Base-by-base conservation (phyloP, 768 basidiomycete genomes). In the Suillus ampliporus region DNA sequence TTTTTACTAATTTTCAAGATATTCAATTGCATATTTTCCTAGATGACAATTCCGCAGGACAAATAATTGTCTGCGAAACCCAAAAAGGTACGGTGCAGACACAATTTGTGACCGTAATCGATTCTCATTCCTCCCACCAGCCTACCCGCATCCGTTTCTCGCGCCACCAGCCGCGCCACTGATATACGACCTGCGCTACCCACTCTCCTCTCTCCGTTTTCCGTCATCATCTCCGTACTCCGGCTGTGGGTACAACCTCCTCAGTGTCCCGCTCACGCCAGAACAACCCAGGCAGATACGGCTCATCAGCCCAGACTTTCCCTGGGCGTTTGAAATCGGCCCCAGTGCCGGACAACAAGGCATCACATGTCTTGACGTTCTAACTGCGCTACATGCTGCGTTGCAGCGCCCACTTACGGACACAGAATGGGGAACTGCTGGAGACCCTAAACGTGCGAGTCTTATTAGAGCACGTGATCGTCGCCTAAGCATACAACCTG, bases 281-380 rank as follows among this genome's bases (percentile, higher is more conserved):
- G 31, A 47, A 19, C 10, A n/a, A 9, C 61, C 63, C 2, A 50
- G n/a, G 6, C 44, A 41, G 14, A 56, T 64, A 34, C 43, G 61
- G 6, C 11, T 64, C 9, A 62, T 62, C 15, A 62, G 61, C 52
- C 31, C 13, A 13, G 37, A 62, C 3, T 64, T 62, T 28, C 63
- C 63, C 1, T 64, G 63, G 63, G 41, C 52, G 5, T 64, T 64
- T 40, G 37, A 64, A 15, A 23, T 62, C 10, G 23, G 28, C 43
- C 26, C 34, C 26, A 40, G 28, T 11, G 11, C 35, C 11, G 17
- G 13, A 11, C 21, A 21, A n/a, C 35, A 31, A 14, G 14, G 14
- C 28, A 40, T 64, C 26, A 64, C 52, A 3, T 64, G 63, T 21
- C 35, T 64, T 4, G 44, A 62, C 15, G 31, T 64, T 15, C 52